Conservation (phyloP, 352 stramenopile species). For the Nothophytophthora sp. region DNA sequence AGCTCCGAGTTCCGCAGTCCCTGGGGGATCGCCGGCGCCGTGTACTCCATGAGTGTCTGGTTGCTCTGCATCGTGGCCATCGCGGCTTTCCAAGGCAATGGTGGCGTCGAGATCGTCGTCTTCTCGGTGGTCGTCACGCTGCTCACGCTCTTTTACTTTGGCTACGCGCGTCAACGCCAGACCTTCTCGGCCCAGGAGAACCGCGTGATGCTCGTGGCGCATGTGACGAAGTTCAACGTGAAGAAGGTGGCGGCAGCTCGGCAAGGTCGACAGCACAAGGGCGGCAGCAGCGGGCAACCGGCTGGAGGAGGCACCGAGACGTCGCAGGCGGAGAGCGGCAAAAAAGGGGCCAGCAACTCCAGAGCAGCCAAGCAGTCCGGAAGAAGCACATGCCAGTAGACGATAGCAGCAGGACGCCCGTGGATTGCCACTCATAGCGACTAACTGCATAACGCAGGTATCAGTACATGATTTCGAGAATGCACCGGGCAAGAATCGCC, state of each 20-base stretch:
- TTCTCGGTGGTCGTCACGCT: slow-evolving; percentile 20
- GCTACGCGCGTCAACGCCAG: slow-evolving; percentile 34
- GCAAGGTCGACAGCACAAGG: slow-evolving; percentile 3
- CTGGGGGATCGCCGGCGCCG: slow-evolving; percentile 28
- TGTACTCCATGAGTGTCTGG: slow-evolving; percentile 36
- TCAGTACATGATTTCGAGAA: too few species aligned
- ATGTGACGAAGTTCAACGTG: slow-evolving; percentile 46
- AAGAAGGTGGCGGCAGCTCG: slow-evolving; percentile 22
- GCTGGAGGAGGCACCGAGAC: slow-evolving; percentile 6
- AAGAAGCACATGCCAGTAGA: too few species aligned
- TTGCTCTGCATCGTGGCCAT: slow-evolving; percentile 26
- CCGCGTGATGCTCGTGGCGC: slow-evolving; percentile 40
- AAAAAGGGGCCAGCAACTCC: too few species aligned
- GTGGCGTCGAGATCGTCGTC: slow-evolving; percentile 15
- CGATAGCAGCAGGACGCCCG: too few species aligned
- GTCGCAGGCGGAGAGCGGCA: too few species aligned
- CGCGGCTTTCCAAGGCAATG: slow-evolving; percentile 29
- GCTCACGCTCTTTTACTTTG: slow-evolving; percentile 37
- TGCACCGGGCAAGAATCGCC: too few species aligned
- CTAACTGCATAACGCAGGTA: too few species aligned
- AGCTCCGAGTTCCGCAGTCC: slow-evolving; percentile 42
- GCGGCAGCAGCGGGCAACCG: slow-evolving; percentile 3
- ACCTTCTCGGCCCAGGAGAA: slow-evolving; percentile 45
- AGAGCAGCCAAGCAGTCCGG: too few species aligned
- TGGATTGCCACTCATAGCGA: too few species aligned